Evolutionary conservation across 768 basidiomycete genomes (phyloP), one percentile per base, ranked within the genome.

Genomic region (Pleurotus tuoliensis): DNA sequence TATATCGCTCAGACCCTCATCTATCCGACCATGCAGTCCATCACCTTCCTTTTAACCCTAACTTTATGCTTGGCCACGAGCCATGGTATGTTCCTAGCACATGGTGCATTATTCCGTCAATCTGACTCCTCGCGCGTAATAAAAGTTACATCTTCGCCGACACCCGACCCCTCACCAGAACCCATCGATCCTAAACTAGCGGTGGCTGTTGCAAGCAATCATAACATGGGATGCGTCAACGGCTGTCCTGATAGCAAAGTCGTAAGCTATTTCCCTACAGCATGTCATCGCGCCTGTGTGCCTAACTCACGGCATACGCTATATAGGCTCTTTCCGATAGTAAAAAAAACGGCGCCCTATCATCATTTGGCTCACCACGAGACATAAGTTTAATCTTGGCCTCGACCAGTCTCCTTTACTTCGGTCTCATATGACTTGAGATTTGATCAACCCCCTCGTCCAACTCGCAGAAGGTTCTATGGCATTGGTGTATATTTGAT

Each of bases 151-250:
- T 45, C 60, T 15, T 56, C 45, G 15, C 59, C 58, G 7, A 40
- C 52, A 13, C 55, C 62, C 27, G 59, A 53, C 27, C 62, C 66
- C 7, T 27, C 58, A 6, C 59, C 65, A 1, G 54, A 55, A 22
- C 66, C 66, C 3, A 69, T 69, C 41, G 64, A 66, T 52, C 54
- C 58, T 1, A 58, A 58, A 38, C 50, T 68, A 25, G 61, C 63
- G 18, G 62, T 66, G 34, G 56, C 65, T 20, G 60, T 69, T 54
- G 66, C 67, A 18, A 54, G 55, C 13, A 69, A 68, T 54, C 63
- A 67, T 34, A 66, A 67, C 56, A 53, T 69, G 5, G 66, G 60
- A 1, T 52, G 65, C 44, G 52, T 57, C 6, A 64, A 64, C 55
- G 54, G 44, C 22, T 12, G 48, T 18, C 39, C 61, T 49, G 50